These are phyloP conservation scores for Xylaria venustula DNA, from an alignment of 495 filamentous ascomycete species.

Conservation along the genomic window DNA sequence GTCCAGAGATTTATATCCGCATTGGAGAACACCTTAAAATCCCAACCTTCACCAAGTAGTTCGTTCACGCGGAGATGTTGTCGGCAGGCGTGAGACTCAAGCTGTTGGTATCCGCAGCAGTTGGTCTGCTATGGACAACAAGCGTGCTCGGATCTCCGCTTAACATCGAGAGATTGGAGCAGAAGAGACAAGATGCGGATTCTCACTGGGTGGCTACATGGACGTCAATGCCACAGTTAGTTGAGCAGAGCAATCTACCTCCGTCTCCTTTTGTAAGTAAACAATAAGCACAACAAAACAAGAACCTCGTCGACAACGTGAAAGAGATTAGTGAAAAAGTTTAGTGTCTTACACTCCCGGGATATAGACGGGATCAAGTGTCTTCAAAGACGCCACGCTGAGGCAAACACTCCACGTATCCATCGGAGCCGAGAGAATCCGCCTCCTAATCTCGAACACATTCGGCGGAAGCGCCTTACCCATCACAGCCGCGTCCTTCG, in stretches of 20 bases:
- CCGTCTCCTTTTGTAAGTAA: constrained; percentile 56
- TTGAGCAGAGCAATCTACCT: constrained; percentile 62
- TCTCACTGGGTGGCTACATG: constrained; percentile 65
- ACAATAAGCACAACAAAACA: too few species aligned
- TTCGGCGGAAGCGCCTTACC: constrained; percentile 62
- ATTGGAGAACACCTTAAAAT: too few species aligned
- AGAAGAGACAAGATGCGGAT: constrained; percentile 25
- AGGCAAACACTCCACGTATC: constrained; percentile 66
- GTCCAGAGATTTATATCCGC: background rate
- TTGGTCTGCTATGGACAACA: constrained; percentile 22
- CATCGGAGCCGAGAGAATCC: constrained; percentile 53
- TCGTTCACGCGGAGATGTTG: too few species aligned
- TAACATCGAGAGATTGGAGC: background rate
- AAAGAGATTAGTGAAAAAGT: too few species aligned
- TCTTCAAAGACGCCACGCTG: constrained; percentile 56
- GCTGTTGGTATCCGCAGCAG: constrained; percentile 14
- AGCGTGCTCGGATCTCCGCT: constrained; percentile 17
- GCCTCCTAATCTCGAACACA: constrained; percentile 65
- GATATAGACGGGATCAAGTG: constrained; percentile 23
- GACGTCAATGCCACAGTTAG: constrained; percentile 66
- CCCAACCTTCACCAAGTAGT: too few species aligned
- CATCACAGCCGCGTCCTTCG: constrained; percentile 59
- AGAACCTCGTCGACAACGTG: too few species aligned
- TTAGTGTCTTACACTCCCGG: background rate
- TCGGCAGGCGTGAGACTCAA: background rate